Evolutionary conservation across 2,329 filamentous ascomycete genomes (phyloP).

Genomic region (Penicillium palitans): DNA sequence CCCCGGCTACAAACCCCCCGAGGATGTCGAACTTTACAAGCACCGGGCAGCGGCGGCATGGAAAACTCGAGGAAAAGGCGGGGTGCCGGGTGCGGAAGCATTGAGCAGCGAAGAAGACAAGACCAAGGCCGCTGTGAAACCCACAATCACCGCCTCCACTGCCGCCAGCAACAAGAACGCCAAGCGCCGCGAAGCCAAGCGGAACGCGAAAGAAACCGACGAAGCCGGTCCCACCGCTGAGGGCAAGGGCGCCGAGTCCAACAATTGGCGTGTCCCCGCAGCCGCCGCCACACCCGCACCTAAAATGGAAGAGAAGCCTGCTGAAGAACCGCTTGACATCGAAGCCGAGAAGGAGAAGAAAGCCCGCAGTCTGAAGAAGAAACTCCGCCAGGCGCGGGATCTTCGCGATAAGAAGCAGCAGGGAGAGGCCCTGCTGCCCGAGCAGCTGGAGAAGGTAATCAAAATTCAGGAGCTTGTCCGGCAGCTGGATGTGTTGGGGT

Average conservation of each 20-base stretch:
- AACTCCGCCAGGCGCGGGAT: conserved; percentile 88
- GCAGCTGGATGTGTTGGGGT: conserved; percentile 80
- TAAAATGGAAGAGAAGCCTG: conserved; percentile 29
- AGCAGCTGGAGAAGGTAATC: conserved; percentile 96
- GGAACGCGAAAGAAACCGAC: conserved; percentile 61
- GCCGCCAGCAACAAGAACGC: conserved; percentile 78
- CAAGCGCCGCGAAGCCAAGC: conserved; percentile 69
- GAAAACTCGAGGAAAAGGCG: conserved; percentile 70
- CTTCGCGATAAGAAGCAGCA: conserved; percentile 87
- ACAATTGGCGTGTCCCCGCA: conserved; percentile 34
- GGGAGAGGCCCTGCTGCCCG: conserved; percentile 78
- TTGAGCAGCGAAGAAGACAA: conserved; percentile 56
- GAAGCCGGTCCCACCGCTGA: conserved; percentile 40
- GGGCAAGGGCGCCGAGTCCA: conserved; percentile 30
- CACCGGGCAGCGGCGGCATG: conserved; percentile 85
- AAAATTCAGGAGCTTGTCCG: conserved; percentile 92
- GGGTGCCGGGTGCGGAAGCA: conserved; percentile 70
- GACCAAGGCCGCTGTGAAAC: conserved; percentile 37
- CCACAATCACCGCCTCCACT: conserved; percentile 31
- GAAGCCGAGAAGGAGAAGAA: conserved; percentile 88
- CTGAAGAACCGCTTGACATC: conserved; percentile 56
- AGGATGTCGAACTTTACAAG: conserved; percentile 95
- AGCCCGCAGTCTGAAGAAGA: conserved; percentile 87
- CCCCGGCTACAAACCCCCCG: conserved; percentile 88
- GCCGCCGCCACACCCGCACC: conserved; percentile 14